Conservation (phyloP, 2,329 filamentous ascomycete genomes). For the Zarea fungicola region DNA sequence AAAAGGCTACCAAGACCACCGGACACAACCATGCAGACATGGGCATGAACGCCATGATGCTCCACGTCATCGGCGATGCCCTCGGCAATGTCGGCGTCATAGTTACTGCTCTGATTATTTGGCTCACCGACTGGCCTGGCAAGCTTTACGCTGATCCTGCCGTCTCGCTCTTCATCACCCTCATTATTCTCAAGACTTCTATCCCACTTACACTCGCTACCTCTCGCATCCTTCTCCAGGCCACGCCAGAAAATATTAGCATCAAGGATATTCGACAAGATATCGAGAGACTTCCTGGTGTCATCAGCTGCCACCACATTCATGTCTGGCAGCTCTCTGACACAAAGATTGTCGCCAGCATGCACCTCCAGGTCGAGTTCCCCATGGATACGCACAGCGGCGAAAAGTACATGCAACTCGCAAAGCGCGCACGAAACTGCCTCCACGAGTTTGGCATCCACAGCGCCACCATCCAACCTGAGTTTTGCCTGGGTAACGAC, state of each 20-base stretch:
- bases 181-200: conserved; percentile 68
- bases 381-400: conserved; percentile 77
- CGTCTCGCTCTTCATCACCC: conserved; percentile 89
- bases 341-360: conserved; percentile 85
- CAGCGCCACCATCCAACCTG: conserved; percentile 94
- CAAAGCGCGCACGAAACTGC: conserved; percentile 75
- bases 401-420: conserved; percentile 84
- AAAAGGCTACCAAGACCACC: conserved; percentile 53
- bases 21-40: conserved; percentile 81
- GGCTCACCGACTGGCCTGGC: conserved; percentile 77
- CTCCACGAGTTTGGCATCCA: conserved; percentile 96
- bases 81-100: conserved; percentile 86
- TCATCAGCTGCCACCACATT: conserved; percentile 88
- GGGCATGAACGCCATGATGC: conserved; percentile 85
- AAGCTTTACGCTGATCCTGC: conserved; percentile 85
- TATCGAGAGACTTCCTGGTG: conserved; percentile 76
- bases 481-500: conserved; percentile 60
- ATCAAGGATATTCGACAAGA: conserved; percentile 90
- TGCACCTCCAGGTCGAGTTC: conserved; percentile 90
- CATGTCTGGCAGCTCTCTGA: conserved; percentile 98
- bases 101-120: conserved; percentile 78
- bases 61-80: conserved; percentile 75
- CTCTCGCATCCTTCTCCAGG: conserved; percentile 86
- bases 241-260: conserved; percentile 81
- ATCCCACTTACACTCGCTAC: conserved; percentile 75